Evolutionary conservation across 164 flowering plant genomes (phyloP), one percentile per base, ranked within the genome.

Genomic region (Pachysandra terminalis): DNA sequence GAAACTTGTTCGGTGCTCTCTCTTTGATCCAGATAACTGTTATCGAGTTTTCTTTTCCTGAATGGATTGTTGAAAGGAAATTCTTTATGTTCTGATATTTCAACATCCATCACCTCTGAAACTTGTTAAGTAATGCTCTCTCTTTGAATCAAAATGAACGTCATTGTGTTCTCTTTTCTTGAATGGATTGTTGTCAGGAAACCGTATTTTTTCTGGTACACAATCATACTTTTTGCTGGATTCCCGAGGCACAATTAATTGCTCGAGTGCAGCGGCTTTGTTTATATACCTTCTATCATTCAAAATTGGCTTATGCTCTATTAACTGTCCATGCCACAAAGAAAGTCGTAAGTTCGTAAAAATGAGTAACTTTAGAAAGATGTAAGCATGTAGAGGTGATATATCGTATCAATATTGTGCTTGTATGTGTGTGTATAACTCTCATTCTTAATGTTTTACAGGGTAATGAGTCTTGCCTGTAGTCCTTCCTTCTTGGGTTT

Each of bases 151-250:
- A 22, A 49, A 25, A 37, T 28, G 57, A 8, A 59, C 56, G 51
- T 81, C 77, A 2, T 63, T 73, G 12, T 25, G 7, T 65, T 82
- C 81, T 69, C 82, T 73, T 66, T 64, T 91, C 78, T 72, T 85
- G 83, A 89, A 91, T 15, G 92, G 94, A 59, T 91, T 91, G 76
- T 88, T 86, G 72, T 83, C 64, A 3, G 90, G 91, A 65, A 73
- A 57, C 41, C 26, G 61, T 54, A 21, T 52, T 60, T 16, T 68
- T 56, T 67, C 77, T 15, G 4, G 48, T 23, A 37, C 37, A 32
- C 5, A 7, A 32, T 32, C 37, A 32, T 3, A 32, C 9, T 41
- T 66, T 63, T 22, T 53, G 57, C 28, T 19, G 54, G 25, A 55
- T 57, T 80, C 52, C 1, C 23, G 27, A 15, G 79, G 73, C 7